Conservation (phyloP, 2,329 filamentous ascomycete species). For the Tolypocladium album region DNA sequence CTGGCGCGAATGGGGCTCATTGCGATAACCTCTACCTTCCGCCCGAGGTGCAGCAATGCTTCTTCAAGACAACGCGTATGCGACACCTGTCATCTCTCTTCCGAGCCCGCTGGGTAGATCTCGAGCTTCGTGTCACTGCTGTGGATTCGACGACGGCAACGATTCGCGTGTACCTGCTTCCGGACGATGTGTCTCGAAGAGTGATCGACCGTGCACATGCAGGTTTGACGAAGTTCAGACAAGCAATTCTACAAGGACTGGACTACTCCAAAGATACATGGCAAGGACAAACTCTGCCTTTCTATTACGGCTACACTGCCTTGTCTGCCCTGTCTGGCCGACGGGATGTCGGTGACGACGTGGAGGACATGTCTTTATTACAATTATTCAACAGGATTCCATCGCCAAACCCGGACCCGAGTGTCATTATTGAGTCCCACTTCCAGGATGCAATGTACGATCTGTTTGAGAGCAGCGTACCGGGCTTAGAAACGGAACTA, state of each 20-base stretch:
- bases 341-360: slow-evolving; percentile 21
- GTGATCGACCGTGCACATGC: slow-evolving; percentile 37
- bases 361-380: slow-evolving; percentile 46
- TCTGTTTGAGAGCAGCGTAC: slow-evolving; percentile 40
- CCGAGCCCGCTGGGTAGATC: slow-evolving; percentile 27
- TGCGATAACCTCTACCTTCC: slow-evolving; percentile 5
- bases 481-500: slow-evolving; percentile 52
- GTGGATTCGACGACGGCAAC: slow-evolving; percentile 13
- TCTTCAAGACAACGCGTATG: slow-evolving; percentile 17
- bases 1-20: slow-evolving; percentile 5
- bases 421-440: slow-evolving; percentile 36
- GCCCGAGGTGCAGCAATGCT: slow-evolving; percentile 11
- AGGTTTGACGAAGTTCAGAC: slow-evolving; percentile 33
- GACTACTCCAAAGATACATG: slow-evolving; percentile 47
- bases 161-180: slow-evolving; percentile 50
- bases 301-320: background rate
- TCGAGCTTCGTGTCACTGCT: slow-evolving; percentile 24
- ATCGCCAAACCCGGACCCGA: slow-evolving; percentile 50
- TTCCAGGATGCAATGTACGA: slow-evolving; percentile 41
- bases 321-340: slow-evolving; percentile 8
- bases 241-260: slow-evolving; percentile 37
- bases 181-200: slow-evolving; percentile 50
- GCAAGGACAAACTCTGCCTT: slow-evolving; percentile 30
- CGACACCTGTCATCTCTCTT: slow-evolving; percentile 19
- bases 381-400: slow-evolving; percentile 64